phyloP scores from a whole-genome alignment of 2,329 filamentous ascomycete species.

The Coniochaeta pulveracea region DNA sequence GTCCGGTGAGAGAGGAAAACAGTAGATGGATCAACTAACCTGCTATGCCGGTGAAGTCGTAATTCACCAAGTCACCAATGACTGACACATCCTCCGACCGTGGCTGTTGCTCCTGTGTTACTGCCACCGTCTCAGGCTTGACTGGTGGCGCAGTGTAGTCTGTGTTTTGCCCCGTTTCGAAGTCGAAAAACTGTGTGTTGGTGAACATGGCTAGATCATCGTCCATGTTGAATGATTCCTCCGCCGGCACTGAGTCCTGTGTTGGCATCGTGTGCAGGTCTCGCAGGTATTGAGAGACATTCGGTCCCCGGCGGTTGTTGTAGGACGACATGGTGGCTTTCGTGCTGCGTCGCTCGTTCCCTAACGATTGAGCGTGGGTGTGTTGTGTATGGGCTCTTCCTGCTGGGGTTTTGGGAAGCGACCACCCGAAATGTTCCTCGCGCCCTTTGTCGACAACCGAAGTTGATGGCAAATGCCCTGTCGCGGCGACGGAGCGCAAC shows the following conservation, averaged over 20 bases:
- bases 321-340: conserved; percentile 64
- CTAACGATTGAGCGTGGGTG: too few species aligned
- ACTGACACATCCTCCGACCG: conserved; percentile 25
- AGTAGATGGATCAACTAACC: conserved; percentile 25
- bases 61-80: conserved; percentile 31
- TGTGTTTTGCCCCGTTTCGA: conserved; percentile 53
- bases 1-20: conserved; percentile 3
- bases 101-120: conserved; percentile 14
- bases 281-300: conserved; percentile 82
- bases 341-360: too few species aligned
- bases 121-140: conserved; percentile 26
- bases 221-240: conserved; percentile 45
- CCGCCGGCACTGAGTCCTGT: conserved; percentile 42
- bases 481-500: too few species aligned
- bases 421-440: too few species aligned
- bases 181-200: conserved; percentile 74
- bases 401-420: too few species aligned
- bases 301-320: conserved; percentile 67
- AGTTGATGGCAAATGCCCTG: too few species aligned
- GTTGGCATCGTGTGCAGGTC: conserved; percentile 57
- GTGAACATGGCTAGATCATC: conserved; percentile 70
- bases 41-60: conserved; percentile 34
- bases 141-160: conserved; percentile 40
- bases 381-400: too few species aligned
- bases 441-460: too few species aligned